Conservation (phyloP, 139 green algal species). For the Chlorella ohadii region DNA sequence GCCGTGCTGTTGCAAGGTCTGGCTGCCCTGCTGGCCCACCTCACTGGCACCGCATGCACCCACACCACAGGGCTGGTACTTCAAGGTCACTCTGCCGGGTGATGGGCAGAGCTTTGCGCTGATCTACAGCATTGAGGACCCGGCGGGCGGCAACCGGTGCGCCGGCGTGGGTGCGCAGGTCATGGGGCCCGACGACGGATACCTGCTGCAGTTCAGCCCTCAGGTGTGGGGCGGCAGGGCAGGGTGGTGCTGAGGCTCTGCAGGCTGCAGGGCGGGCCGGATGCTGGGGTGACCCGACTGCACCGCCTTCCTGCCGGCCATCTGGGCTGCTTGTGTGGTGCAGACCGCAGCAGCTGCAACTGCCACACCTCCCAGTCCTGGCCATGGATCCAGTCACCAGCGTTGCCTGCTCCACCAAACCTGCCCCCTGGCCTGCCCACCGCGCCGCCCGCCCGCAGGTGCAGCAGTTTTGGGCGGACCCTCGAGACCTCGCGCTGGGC, state of each 20-base stretch:
- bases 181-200: conserved; percentile 93
- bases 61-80: conserved; percentile 97
- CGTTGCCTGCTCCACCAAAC: too few relatives aligned
- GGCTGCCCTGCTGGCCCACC: too few relatives aligned
- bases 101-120: conserved; percentile 90
- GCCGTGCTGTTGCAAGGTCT: too few relatives aligned
- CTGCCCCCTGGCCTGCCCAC: neutral
- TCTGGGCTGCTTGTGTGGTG: neutral
- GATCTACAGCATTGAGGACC: conserved; percentile 96
- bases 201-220: conserved; percentile 88
- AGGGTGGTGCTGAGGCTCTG: neutral
- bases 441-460: conserved; percentile 37
- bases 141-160: conserved; percentile 48
- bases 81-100: conserved; percentile 85
- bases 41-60: neutral
- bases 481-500: conserved; percentile 70
- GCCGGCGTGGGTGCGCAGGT: conserved; percentile 82
- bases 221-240: conserved; percentile 27
- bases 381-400: too few relatives aligned
- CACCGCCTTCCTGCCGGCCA: too few relatives aligned
- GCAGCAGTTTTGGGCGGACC: conserved; percentile 82
- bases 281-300: too few relatives aligned
- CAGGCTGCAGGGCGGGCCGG: neutral
- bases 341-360: too few relatives aligned
- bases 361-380: too few relatives aligned